Percentiles rank a stretch among this genome's conserved stretches.
phyloP scores from a whole-genome alignment of 164 flowering plant species.

The Vitis cinerea region DNA sequence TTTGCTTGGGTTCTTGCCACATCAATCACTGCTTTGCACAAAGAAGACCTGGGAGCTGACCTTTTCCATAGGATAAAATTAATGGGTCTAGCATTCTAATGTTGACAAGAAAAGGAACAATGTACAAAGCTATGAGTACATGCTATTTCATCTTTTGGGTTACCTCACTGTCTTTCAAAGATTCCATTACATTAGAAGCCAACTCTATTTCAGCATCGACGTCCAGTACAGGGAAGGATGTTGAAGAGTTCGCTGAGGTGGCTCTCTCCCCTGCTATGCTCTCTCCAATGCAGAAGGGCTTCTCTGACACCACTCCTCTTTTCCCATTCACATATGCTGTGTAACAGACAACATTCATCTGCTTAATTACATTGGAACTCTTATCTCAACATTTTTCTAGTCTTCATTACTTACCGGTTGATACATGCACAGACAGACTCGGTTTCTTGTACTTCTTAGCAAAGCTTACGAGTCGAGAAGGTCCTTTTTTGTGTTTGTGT shows the following conservation, averaged over 20 bases:
- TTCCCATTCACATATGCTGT: conserved; percentile 17
- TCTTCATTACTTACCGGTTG: conserved; percentile 24
- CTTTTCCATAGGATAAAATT: no score
- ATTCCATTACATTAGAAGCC: conserved; percentile 33
- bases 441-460: conserved; percentile 37
- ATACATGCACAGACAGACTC: conserved; percentile 31
- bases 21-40: no score
- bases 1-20: no score
- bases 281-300: conserved; percentile 37
- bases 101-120: no score
- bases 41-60: no score
- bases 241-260: conserved; percentile 11
- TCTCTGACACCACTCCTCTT: conserved; percentile 12
- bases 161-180: conserved; percentile 22
- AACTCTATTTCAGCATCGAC: conserved; percentile 59
- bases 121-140: no score
- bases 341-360: not conserved
- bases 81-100: no score
- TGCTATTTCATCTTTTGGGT: conserved; percentile 50
- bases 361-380: not conserved
- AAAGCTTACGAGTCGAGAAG: conserved; percentile 28
- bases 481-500: conserved; percentile 38
- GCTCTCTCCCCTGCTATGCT: conserved; percentile 49
- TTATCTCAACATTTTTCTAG: not conserved
- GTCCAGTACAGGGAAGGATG: conserved; percentile 37